Evolutionary conservation across 2,329 filamentous ascomycete species (phyloP).

Genomic region (Amphichorda felina): DNA sequence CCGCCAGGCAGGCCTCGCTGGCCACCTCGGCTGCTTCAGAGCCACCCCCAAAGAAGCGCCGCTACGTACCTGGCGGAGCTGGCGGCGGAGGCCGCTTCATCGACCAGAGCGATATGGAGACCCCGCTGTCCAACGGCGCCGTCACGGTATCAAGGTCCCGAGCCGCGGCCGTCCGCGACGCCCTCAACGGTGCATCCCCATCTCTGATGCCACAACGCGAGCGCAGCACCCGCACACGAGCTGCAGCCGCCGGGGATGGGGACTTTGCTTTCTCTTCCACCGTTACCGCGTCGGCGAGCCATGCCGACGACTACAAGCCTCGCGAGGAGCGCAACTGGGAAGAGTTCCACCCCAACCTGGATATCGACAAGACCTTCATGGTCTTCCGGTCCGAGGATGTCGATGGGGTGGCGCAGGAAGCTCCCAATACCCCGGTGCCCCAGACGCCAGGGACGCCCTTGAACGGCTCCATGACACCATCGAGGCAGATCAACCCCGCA

Average conservation of each 20-base stretch:
- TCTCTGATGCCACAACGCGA: conserved; percentile 42
- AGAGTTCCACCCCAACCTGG: conserved; percentile 91
- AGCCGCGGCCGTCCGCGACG: conserved; percentile 4
- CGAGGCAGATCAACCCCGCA: conserved; percentile 29
- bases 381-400: conserved; percentile 76
- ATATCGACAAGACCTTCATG: conserved; percentile 71
- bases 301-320: conserved; percentile 94
- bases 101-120: conserved; percentile 56
- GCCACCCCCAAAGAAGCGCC: conserved; percentile 56
- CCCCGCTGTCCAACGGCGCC: conserved; percentile 26
- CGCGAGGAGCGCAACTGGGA: conserved; percentile 95
- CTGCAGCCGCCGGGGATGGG: conserved; percentile 40
- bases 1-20: conserved; percentile 22
- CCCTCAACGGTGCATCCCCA: conserved; percentile 12
- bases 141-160: conserved; percentile 39
- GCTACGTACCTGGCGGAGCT: conserved; percentile 78
- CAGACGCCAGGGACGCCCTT: conserved; percentile 15
- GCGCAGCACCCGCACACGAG: conserved; percentile 41
- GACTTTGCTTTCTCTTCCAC: conserved; percentile 82
- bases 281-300: conserved; percentile 75
- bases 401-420: conserved; percentile 47
- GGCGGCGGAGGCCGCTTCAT: conserved; percentile 79
- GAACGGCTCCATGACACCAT: conserved; percentile 33
- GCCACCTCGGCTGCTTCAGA: conserved; percentile 31
- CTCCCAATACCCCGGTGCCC: conserved; percentile 22